Percentiles rank a stretch among this genome's conserved stretches.
phyloP scores from a whole-genome alignment of 2,329 filamentous ascomycete genomes.

The Fusarium udum region DNA sequence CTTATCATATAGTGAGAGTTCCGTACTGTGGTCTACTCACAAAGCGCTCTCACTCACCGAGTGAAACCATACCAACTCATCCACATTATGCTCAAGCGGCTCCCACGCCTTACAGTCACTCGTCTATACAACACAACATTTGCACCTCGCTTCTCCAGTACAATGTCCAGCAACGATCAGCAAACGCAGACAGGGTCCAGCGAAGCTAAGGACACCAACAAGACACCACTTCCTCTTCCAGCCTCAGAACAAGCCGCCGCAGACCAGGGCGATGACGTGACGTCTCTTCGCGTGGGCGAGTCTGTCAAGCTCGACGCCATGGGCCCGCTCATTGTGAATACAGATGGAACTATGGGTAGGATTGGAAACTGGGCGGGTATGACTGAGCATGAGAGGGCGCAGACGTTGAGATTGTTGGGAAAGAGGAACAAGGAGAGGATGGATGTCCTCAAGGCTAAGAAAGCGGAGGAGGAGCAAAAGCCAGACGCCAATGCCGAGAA shows the following conservation, averaged over 20 bases:
- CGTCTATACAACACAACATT: conserved; percentile 8
- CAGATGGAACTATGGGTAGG: conserved; percentile 74
- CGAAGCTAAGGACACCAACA: conserved; percentile 6
- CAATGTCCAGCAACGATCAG: conserved; percentile 10
- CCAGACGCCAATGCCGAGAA: neutral
- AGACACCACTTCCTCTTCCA: conserved; percentile 33
- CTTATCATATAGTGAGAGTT: neutral
- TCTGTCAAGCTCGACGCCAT: conserved; percentile 71
- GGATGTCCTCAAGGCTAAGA: conserved; percentile 56
- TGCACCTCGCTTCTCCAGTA: conserved; percentile 8
- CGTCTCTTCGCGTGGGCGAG: conserved; percentile 40
- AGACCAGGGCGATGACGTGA: conserved; percentile 38
- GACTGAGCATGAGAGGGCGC: conserved; percentile 72
- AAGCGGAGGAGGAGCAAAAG: conserved; percentile 22
- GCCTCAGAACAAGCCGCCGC: conserved; percentile 31
- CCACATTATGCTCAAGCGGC: conserved; percentile 24
- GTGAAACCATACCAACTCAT: conserved; percentile 9
- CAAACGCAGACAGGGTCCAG: conserved; percentile 5
- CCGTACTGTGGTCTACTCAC: neutral
- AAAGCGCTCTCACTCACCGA: neutral
- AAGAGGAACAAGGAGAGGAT: conserved; percentile 74
- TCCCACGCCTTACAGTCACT: conserved; percentile 22
- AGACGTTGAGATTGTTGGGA: conserved; percentile 72
- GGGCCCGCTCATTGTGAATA: conserved; percentile 78
- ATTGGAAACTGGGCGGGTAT: conserved; percentile 80